Percentiles rank a stretch among this genome's conserved stretches.
Conservation (phyloP, 371 early-diverging fungal genomes). For the Coemansia sp. region DNA sequence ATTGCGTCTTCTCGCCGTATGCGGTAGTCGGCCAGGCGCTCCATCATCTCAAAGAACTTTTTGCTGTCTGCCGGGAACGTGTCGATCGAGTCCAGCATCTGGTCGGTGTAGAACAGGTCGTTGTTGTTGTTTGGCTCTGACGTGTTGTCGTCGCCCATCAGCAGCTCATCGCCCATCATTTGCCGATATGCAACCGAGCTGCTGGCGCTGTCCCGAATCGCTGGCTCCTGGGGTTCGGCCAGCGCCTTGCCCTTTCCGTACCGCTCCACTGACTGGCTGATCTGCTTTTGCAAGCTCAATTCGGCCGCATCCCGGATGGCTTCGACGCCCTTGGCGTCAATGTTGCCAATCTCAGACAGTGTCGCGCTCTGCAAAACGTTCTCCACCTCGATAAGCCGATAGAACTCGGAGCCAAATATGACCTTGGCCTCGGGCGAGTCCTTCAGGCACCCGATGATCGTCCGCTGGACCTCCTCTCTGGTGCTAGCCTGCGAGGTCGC, state of each 20-base stretch:
- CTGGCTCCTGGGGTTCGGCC: not conserved
- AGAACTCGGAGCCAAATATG: slow-evolving; percentile 14
- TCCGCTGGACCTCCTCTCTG: slow-evolving; percentile 6
- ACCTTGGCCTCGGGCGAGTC: slow-evolving; percentile 16
- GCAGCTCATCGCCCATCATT: slow-evolving; percentile 17
- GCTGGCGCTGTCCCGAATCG: slow-evolving; percentile 14
- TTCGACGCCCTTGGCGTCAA: not conserved
- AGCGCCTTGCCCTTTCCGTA: slow-evolving; percentile 6
- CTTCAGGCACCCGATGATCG: slow-evolving; percentile 13
- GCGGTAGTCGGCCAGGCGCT: slow-evolving; percentile 85
- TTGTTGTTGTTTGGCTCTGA: slow-evolving; percentile 22
- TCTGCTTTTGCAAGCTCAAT: slow-evolving; percentile 5
- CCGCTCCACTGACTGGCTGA: slow-evolving; percentile 11
- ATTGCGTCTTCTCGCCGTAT: slow-evolving; percentile 74
- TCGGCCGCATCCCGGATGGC: slow-evolving; percentile 6
- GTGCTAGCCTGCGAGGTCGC: not conserved
- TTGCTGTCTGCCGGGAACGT: slow-evolving; percentile 88
- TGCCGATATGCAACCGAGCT: slow-evolving; percentile 7
- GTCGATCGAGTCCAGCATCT: slow-evolving; percentile 88
- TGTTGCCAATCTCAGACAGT: slow-evolving; percentile 5
- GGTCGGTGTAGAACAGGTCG: slow-evolving; percentile 55
- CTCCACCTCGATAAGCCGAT: slow-evolving; percentile 14
- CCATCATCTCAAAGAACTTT: slow-evolving; percentile 94
- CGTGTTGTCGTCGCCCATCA: slow-evolving; percentile 1
- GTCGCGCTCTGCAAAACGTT: slow-evolving; percentile 4